phyloP scores from a whole-genome alignment of 495 filamentous ascomycete species.

The Aspergillus ellipticus region DNA sequence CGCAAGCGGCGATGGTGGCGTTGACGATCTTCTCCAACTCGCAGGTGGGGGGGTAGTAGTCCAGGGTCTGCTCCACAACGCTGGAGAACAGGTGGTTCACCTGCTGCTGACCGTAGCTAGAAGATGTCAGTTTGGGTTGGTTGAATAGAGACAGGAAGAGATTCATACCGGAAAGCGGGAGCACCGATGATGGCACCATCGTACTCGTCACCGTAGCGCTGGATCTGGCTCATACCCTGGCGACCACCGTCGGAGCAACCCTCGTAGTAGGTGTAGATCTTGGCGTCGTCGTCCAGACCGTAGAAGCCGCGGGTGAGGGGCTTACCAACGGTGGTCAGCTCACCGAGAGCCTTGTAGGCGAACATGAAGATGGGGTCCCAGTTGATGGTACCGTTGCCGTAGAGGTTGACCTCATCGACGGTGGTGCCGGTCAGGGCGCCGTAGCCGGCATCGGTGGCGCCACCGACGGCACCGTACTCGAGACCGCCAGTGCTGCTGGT shows the following conservation, averaged over 20 bases:
- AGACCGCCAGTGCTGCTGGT: conserved; percentile 31
- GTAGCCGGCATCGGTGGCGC: conserved; percentile 37
- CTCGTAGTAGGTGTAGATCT: conserved; percentile 38
- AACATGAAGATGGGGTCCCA: conserved; percentile 42
- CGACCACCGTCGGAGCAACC: conserved; percentile 38
- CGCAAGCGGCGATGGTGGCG: conserved; percentile 49
- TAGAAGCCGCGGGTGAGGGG: conserved; percentile 33
- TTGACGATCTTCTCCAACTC: conserved; percentile 50
- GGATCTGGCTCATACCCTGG: conserved; percentile 46
- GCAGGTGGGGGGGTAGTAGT: conserved; percentile 51
- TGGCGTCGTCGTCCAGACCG: conserved; percentile 21
- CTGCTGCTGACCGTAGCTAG: conserved; percentile 47
- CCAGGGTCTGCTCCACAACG: conserved; percentile 41
- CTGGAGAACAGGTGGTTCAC: conserved; percentile 46
- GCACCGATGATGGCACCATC: conserved; percentile 50
- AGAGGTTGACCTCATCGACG: conserved; percentile 34
- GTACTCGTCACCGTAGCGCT: conserved; percentile 47
- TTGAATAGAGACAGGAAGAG: too few species aligned
- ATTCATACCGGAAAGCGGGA: conserved; percentile 51
- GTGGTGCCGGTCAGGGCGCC: conserved; percentile 26
- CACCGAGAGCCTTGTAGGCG: conserved; percentile 40
- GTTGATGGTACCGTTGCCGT: conserved; percentile 42
- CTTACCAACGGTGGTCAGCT: conserved; percentile 36
- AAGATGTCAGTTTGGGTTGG: too few species aligned
- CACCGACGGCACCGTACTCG: conserved; percentile 36